These are phyloP conservation scores for Dactylellina cionopaga DNA, from an alignment of 2,329 filamentous ascomycete species.

Conservation along the genomic window DNA sequence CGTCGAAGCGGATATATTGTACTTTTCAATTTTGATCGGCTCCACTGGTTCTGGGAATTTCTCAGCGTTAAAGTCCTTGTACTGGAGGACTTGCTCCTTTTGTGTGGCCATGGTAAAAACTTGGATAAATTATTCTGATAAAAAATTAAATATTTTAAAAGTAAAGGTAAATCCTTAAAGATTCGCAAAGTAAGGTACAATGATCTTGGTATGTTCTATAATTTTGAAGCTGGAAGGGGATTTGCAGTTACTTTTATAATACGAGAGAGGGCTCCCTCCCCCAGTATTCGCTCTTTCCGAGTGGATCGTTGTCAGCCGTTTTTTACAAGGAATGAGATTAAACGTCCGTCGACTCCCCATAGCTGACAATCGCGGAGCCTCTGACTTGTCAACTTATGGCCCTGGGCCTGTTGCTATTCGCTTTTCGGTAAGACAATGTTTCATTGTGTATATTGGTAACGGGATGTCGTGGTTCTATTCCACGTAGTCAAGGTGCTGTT, in stretches of 20 bases:
- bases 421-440: too few relatives aligned
- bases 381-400: background rate
- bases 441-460: too few relatives aligned
- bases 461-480: background rate
- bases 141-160: too few relatives aligned
- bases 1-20: slow-evolving; percentile 42
- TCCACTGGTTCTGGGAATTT: slow-evolving; percentile 54
- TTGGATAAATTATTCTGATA: background rate
- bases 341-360: background rate
- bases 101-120: slow-evolving; percentile 24
- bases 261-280: background rate
- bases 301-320: slow-evolving; percentile 1
- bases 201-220: too few relatives aligned
- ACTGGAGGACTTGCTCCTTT: slow-evolving; percentile 20
- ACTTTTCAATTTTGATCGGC: slow-evolving; percentile 43
- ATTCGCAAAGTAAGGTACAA: too few relatives aligned
- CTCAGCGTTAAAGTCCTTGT: slow-evolving; percentile 52
- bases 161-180: too few relatives aligned
- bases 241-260: background rate
- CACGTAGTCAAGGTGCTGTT: background rate
- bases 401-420: too few relatives aligned
- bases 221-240: background rate
- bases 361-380: background rate
- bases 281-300: background rate
- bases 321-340: background rate